Evolutionary conservation across 371 early-diverging fungal species (phyloP).

Genomic region (Syncephalastrum sp.): DNA sequence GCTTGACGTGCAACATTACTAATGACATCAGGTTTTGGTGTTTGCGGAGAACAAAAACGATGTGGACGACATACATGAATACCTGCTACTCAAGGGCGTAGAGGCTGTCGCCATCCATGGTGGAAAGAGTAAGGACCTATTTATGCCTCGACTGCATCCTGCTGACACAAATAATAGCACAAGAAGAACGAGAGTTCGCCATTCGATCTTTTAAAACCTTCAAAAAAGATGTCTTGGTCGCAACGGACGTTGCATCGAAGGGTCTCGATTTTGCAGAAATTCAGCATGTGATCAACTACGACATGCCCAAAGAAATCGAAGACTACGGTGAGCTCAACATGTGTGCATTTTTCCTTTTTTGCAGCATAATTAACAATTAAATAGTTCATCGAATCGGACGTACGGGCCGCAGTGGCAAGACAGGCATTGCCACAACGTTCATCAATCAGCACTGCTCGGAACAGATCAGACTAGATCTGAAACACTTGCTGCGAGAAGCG

Average conservation of each 20-base stretch:
- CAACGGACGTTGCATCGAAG: conserved; percentile 91
- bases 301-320: conserved; percentile 97
- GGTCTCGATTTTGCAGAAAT: conserved; percentile 94
- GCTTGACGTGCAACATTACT: background rate
- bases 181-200: conserved; percentile 81
- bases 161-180: conserved; percentile 38
- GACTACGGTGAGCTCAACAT: conserved; percentile 70
- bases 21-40: conserved; percentile 71
- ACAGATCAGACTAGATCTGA: conserved; percentile 89
- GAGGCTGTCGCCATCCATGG: conserved; percentile 95
- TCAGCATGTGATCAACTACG: conserved; percentile 92
- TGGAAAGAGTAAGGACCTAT: conserved; percentile 72
- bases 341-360: background rate
- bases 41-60: conserved; percentile 99
- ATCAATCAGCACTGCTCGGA: conserved; percentile 86
- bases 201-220: conserved; percentile 78
- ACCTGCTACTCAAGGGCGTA: conserved; percentile 90
- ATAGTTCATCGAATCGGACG: conserved; percentile 96
- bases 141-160: no score
- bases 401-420: conserved; percentile 98
- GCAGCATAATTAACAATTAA: background rate
- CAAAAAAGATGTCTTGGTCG: conserved; percentile 87
- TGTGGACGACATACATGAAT: conserved; percentile 98
- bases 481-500: conserved; percentile 90
- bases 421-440: conserved; percentile 96